These are phyloP conservation scores for Botrytis fabae DNA, from an alignment of 2,329 filamentous ascomycete species.

Conservation along the genomic window DNA sequence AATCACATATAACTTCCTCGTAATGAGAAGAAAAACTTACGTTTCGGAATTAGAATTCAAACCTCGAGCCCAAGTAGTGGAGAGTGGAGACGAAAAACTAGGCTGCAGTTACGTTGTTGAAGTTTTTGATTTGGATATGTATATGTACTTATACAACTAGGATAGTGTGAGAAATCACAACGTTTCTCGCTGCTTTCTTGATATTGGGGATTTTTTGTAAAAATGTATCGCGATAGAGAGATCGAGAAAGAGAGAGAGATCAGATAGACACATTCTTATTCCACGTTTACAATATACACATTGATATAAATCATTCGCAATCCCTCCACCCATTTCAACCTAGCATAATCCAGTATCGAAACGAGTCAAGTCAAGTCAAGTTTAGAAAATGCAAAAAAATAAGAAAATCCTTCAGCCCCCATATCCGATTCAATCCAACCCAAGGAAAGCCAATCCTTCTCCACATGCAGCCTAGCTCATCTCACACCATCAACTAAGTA, in stretches of 20 bases:
- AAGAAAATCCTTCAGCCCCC: too few relatives aligned
- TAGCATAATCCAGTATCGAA: too few relatives aligned
- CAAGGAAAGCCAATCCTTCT: too few relatives aligned
- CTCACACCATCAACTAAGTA: too few relatives aligned
- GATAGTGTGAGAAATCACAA: fast-evolving
- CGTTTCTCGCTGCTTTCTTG: background rate
- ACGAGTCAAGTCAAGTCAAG: background rate
- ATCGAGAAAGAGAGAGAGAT: too few relatives aligned
- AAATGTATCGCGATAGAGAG: too few relatives aligned
- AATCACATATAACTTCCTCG: background rate
- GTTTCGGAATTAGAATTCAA: background rate
- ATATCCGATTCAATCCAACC: too few relatives aligned
- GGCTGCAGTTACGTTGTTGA: background rate
- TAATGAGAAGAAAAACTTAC: background rate
- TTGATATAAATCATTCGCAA: background rate
- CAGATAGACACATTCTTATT: background rate
- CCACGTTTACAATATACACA: fast-evolving
- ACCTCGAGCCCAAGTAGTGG: background rate
- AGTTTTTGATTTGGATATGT: background rate
- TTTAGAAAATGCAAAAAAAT: too few relatives aligned
- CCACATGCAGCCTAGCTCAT: too few relatives aligned
- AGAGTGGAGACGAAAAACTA: too few relatives aligned
- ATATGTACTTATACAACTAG: background rate
- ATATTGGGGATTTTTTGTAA: background rate
- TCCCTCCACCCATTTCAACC: background rate